Evolutionary conservation across 805 yeast genomes (phyloP).

Genomic region (Saccharomycodes ludwigii): DNA sequence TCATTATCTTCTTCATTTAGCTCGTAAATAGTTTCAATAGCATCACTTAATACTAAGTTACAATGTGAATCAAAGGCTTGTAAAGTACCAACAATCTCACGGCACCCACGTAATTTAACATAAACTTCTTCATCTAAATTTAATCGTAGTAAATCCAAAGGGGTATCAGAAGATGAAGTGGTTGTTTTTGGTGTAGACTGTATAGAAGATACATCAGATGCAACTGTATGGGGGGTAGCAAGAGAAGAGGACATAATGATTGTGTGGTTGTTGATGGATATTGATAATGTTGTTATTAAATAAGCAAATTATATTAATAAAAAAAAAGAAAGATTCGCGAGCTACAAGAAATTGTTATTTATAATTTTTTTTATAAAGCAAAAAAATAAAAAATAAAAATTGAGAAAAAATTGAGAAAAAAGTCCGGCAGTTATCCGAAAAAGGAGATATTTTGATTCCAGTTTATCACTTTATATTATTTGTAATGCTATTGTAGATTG

Average conservation of each 20-base stretch:
- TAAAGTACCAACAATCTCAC: constrained; percentile 80
- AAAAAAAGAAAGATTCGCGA: too few species aligned
- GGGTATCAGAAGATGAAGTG: constrained; percentile 45
- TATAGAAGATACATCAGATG: not conserved
- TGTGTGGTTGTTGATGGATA: too few species aligned
- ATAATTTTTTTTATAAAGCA: too few species aligned
- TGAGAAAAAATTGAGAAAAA: too few species aligned
- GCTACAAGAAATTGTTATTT: too few species aligned
- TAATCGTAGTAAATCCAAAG: constrained; percentile 79
- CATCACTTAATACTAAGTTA: constrained; percentile 89
- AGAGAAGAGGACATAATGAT: too few species aligned
- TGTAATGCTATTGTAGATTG: too few species aligned
- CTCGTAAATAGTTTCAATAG: constrained; percentile 66
- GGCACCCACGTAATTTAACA: constrained; percentile 86
- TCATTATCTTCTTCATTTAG: constrained; percentile 37
- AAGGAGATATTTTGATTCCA: too few species aligned
- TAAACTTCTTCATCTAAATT: constrained; percentile 78
- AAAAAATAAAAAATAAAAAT: too few species aligned
- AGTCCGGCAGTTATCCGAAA: too few species aligned
- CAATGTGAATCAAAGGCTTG: constrained; percentile 96
- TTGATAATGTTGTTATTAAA: not conserved
- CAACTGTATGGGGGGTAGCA: not conserved
- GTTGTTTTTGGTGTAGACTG: constrained; percentile 10
- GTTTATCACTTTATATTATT: too few species aligned
- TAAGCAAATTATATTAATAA: too few species aligned